A percentile compares a stretch with the other conserved stretches of the same genome.
Conservation (phyloP, 1,139 yeast species). For the Magnusiomyces sp. region DNA sequence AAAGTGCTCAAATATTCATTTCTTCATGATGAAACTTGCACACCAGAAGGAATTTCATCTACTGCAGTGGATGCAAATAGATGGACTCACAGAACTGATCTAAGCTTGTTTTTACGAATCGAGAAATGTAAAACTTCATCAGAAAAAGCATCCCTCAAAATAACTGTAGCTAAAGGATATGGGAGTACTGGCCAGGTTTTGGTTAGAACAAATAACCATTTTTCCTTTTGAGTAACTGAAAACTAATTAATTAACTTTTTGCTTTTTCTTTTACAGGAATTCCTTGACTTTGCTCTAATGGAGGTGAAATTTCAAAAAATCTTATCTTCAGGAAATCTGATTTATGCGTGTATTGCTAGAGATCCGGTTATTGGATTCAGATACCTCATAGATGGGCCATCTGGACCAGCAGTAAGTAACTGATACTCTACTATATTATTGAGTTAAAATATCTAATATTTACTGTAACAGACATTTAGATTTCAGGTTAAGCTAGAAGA, state of each 20-base stretch:
- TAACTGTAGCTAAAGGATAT: background rate
- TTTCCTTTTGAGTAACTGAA: background rate
- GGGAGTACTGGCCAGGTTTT: background rate
- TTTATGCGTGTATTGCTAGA: background rate
- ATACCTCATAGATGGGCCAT: background rate
- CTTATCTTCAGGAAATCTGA: background rate
- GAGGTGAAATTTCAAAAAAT: background rate
- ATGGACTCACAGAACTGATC: conserved; percentile 1
- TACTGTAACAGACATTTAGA: background rate
- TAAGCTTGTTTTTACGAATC: background rate
- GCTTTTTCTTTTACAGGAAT: background rate
- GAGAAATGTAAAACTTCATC: background rate
- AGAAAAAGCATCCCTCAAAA: background rate
- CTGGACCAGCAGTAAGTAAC: background rate
- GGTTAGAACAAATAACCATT: background rate
- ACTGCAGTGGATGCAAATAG: background rate
- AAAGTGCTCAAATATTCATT: conserved; percentile 2
- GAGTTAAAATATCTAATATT: background rate
- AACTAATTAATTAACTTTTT: background rate
- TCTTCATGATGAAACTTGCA: background rate
- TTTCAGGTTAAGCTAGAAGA: background rate
- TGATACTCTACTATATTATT: background rate
- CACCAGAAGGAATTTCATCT: conserved; percentile 2
- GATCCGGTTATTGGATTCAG: background rate
- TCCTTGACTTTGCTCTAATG: background rate